Evolutionary conservation across 768 basidiomycete species (phyloP), one percentile per base, ranked within the genome.

Genomic region (Suillus cothurnatus): DNA sequence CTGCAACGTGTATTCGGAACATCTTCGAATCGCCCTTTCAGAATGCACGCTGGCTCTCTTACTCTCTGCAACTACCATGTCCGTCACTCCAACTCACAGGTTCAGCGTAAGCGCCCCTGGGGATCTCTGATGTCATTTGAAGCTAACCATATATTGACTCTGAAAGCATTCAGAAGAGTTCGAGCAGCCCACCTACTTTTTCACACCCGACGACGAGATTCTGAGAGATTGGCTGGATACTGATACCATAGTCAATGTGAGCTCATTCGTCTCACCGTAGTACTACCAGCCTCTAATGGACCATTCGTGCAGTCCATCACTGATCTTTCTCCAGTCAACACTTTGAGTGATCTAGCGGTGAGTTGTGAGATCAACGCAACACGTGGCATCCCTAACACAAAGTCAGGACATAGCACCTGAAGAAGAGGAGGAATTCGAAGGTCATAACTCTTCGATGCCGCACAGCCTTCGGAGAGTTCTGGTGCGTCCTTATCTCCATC

Each of bases 361-460:
- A 76, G 76, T 70, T 49, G 57, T 60, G 45, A 52, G 62, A 41
- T 57, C 69, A 47, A 71, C 66, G 69, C 65, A 55, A 61, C 72
- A 56, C 67, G 56, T 49, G 45, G 60, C 62, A 2, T 47, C 64
- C 64, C 75, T 73, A 55, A 77, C 66, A 65, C 68, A 61, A 49
- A 66, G 49, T 23, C 71, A 77, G 76, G 71, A 75, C 62, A 65
- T 67, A 67, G 70, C 72, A 38, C 72, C 72, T 21, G 75, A 75
- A 60, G 65, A 76, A 31, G 75, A 74, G 63, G 65, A 74, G 28
- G 75, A 74, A 63, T 45, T 45, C 6, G 34, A 63, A n/a, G 26
- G 34, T 45, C 68, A 71, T 49, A 75, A 75, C 32, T 63, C 31
- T 21, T 52, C 68, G 23, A 78, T 76, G 75, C 76, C 76, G 0